phyloP scores from a whole-genome alignment of 139 green algal species.

The Desmodesmus armatus region DNA sequence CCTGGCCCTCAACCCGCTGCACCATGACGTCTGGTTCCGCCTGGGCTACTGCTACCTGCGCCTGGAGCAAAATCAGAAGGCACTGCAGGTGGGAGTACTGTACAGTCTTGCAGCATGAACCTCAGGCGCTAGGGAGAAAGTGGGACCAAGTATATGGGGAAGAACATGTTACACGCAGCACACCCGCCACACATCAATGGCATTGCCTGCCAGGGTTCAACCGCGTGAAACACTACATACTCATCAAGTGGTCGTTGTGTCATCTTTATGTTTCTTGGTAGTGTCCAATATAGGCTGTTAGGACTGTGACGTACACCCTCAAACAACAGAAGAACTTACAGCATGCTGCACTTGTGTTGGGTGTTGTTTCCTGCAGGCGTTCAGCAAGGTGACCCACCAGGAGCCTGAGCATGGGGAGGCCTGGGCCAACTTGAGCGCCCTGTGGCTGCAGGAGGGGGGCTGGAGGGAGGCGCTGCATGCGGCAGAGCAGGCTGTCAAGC shows the following conservation, averaged over 20 bases:
- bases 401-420: conserved; percentile 90
- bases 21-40: conserved; percentile 91
- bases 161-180: too few species aligned
- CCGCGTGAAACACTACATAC: too few species aligned
- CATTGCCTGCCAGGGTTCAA: too few species aligned
- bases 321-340: not conserved
- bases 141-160: too few species aligned
- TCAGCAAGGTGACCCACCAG: conserved; percentile 84
- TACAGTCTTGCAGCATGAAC: not conserved
- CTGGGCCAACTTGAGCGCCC: conserved; percentile 96
- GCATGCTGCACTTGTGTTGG: not conserved
- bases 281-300: too few species aligned
- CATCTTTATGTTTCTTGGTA: too few species aligned
- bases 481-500: conserved; percentile 72
- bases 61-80: conserved; percentile 37
- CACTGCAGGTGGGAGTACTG: conserved; percentile 49
- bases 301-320: too few species aligned
- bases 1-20: conserved; percentile 87
- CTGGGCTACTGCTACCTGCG: conserved; percentile 85
- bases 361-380: conserved; percentile 64
- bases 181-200: too few species aligned
- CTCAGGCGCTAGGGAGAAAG: too few species aligned
- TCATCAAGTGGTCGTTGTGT: too few species aligned
- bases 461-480: conserved; percentile 58
- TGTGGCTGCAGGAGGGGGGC: conserved; percentile 75